Evolutionary conservation across 148 eudicot species (phyloP).

Genomic region (Spergularia marina): DNA sequence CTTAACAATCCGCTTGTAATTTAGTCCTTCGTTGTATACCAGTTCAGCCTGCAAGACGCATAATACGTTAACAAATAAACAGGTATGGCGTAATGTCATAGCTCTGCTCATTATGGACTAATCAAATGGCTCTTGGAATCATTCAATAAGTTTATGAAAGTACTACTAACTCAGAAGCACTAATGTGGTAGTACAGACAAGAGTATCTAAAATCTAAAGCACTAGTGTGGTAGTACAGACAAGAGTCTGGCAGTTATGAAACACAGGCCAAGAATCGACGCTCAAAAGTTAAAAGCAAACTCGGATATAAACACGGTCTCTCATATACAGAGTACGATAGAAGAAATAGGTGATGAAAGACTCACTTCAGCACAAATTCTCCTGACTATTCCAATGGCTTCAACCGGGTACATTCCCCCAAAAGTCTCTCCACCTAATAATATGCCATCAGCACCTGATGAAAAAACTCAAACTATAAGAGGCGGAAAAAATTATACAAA

Average conservation of each 20-base stretch:
- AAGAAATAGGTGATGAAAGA: slow-evolving; percentile 1
- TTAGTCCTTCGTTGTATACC: slow-evolving; percentile 45
- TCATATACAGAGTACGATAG: neutral
- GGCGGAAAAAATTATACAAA: neutral
- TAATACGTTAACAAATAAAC: neutral
- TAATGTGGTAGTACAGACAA: too few species aligned
- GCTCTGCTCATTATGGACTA: neutral
- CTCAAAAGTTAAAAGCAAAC: too few species aligned
- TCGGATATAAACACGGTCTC: too few species aligned
- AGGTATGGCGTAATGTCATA: neutral
- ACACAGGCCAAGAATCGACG: too few species aligned
- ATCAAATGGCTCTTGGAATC: neutral
- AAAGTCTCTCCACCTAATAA: slow-evolving; percentile 60
- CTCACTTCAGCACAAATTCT: slow-evolving; percentile 61
- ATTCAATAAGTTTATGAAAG: neutral
- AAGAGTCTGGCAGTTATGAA: too few species aligned
- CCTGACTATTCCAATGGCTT: slow-evolving; percentile 52
- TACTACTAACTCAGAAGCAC: too few species aligned
- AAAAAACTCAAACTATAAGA: slow-evolving; percentile 8
- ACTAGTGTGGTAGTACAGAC: too few species aligned
- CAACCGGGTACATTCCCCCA: slow-evolving; percentile 54
- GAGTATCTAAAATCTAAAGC: too few species aligned
- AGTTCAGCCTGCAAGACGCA: slow-evolving; percentile 47
- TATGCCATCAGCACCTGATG: slow-evolving; percentile 60
- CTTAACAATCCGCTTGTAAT: slow-evolving; percentile 44